Evolutionary conservation across 208 protist genomes (phyloP).

Genomic region (Trypanosoma conorhini): DNA sequence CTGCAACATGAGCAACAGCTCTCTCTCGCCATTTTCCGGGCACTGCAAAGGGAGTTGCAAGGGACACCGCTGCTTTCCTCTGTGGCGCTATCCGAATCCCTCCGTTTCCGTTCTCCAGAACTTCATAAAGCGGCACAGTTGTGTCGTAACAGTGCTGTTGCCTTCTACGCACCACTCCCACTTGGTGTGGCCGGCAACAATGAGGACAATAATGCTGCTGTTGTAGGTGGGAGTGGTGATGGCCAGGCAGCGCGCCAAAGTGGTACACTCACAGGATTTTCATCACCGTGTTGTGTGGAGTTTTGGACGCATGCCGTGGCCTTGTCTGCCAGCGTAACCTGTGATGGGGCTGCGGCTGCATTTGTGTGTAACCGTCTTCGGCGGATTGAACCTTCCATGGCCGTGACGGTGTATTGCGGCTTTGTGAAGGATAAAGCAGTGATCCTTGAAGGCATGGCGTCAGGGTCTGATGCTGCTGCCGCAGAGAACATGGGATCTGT

Average conservation of each 20-base stretch:
- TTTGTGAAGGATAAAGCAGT: conserved; percentile 14
- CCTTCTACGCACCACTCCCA: conserved; percentile 2
- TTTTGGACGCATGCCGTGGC: conserved; percentile 80
- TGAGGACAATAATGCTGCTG: conserved; percentile 11
- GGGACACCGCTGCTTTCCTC: conserved; percentile 42
- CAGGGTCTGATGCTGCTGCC: neutral
- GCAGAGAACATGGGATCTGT: conserved; percentile 6
- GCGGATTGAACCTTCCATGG: conserved; percentile 12
- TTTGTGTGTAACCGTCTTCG: conserved; percentile 54
- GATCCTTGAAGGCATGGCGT: conserved; percentile 19
- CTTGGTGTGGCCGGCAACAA: neutral
- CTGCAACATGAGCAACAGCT: conserved; percentile 42
- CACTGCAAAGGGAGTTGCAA: conserved; percentile 50
- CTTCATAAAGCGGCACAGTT: conserved; percentile 51
- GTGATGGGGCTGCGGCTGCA: conserved; percentile 54
- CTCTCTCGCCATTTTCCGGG: conserved; percentile 42
- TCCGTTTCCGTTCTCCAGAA: conserved; percentile 52
- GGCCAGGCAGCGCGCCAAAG: conserved; percentile 10
- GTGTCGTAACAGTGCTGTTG: conserved; percentile 25
- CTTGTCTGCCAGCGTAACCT: conserved; percentile 31
- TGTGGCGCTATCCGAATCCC: conserved; percentile 49
- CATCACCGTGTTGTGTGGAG: conserved; percentile 62
- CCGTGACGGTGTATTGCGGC: conserved; percentile 21
- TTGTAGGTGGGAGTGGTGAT: conserved; percentile 5
- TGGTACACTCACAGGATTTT: conserved; percentile 34